phyloP scores from a whole-genome alignment of 1,284 basidiomycete genomes.

The Cystobasidiaceae sp. region DNA sequence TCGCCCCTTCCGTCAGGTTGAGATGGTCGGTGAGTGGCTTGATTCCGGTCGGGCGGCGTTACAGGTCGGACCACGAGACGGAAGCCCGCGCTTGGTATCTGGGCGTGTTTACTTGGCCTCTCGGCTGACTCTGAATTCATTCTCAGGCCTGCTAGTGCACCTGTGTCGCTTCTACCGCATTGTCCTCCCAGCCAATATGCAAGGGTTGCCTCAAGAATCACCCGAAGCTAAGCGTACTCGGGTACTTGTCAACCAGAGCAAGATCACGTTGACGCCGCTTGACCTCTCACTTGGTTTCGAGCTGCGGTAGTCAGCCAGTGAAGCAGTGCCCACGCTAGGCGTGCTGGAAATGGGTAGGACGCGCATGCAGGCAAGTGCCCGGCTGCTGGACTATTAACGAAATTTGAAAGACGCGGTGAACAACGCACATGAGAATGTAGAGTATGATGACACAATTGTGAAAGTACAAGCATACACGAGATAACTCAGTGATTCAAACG shows the following conservation, averaged over 20 bases:
- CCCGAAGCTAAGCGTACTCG: background rate
- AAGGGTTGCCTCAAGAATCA: background rate
- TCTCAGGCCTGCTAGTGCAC: constrained; percentile 17
- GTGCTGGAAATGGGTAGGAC: too few relatives aligned
- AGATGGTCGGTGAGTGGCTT: constrained; percentile 18
- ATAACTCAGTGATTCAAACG: too few relatives aligned
- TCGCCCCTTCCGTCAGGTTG: constrained; percentile 49
- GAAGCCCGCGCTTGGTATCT: background rate
- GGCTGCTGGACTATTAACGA: too few relatives aligned
- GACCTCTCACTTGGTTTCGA: constrained; percentile 6
- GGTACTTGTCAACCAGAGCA: background rate
- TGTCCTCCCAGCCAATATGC: background rate
- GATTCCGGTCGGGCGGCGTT: background rate
- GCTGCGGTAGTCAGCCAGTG: too few relatives aligned
- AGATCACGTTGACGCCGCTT: constrained; percentile 19
- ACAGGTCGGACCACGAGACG: background rate
- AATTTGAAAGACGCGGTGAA: too few relatives aligned
- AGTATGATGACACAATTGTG: too few relatives aligned
- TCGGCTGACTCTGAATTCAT: background rate
- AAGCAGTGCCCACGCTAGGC: too few relatives aligned
- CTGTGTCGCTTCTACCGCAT: constrained; percentile 17
- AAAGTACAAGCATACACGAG: too few relatives aligned
- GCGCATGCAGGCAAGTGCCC: too few relatives aligned
- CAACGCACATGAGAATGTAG: too few relatives aligned
- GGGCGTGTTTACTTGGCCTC: background rate